Percentiles rank a stretch among this genome's conserved stretches.
Conservation (phyloP, 1,284 basidiomycete species). For the Cryptococcus floricola region DNA sequence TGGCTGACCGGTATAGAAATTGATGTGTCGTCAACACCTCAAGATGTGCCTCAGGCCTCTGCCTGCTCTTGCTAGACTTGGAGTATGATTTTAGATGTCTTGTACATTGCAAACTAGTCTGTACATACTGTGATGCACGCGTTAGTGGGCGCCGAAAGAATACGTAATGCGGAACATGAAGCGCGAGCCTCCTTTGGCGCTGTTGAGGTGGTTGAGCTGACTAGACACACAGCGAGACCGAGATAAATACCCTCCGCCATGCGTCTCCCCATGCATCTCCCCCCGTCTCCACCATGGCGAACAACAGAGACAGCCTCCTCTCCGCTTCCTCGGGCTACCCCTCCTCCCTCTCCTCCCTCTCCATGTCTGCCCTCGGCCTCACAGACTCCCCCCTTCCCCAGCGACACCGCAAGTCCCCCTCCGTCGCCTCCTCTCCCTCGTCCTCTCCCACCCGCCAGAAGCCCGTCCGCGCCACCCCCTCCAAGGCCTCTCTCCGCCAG, state of each 20-base stretch:
- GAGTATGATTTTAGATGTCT: too few relatives aligned
- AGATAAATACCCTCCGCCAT: not conserved
- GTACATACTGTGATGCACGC: too few relatives aligned
- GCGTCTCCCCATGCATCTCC: not conserved
- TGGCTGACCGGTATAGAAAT: conserved; percentile 36
- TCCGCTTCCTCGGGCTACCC: conserved; percentile 11
- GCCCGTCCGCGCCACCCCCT: conserved; percentile 2
- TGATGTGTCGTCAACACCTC: conserved; percentile 43
- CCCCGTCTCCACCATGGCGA: too few relatives aligned
- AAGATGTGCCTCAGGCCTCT: conserved; percentile 43
- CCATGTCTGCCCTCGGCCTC: conserved; percentile 13
- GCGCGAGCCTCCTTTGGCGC: not conserved
- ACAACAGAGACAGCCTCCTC: conserved; percentile 10
- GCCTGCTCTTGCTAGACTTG: conserved; percentile 41
- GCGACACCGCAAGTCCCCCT: not conserved
- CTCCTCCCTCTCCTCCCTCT: conserved; percentile 12
- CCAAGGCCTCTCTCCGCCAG: conserved; percentile 6
- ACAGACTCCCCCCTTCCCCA: conserved; percentile 14
- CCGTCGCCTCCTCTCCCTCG: not conserved
- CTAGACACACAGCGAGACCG: too few relatives aligned
- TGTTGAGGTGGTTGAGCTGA: not conserved
- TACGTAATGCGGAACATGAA: too few relatives aligned
- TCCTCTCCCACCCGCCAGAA: not conserved
- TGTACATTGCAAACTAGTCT: too few relatives aligned
- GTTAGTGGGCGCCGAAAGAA: too few relatives aligned